Percentiles rank a stretch among this genome's conserved stretches.
Evolutionary conservation across 2,329 filamentous ascomycete species (phyloP).

Genomic region (Fusarium xyrophilum): DNA sequence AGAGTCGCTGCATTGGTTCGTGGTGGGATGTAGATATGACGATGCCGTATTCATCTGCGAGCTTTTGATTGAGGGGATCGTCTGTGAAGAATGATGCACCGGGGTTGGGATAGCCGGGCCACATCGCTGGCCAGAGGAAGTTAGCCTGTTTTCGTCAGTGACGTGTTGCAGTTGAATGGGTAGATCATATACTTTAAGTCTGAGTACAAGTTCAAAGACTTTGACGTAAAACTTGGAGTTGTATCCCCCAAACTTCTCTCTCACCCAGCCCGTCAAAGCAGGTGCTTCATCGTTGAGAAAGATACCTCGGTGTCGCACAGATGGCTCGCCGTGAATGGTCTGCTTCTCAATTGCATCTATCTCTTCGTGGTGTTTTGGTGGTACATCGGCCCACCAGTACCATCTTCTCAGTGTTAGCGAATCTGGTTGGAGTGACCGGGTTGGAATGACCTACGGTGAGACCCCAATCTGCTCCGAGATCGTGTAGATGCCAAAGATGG

Average conservation of each 20-base stretch:
- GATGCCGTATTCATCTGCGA: slow-evolving; percentile 55
- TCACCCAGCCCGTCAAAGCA: slow-evolving; percentile 62
- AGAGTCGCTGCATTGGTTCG: slow-evolving; percentile 27
- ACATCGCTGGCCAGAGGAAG: slow-evolving; percentile 73
- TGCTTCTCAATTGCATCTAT: slow-evolving; percentile 4
- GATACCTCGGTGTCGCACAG: slow-evolving; percentile 66
- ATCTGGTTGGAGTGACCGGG: accelerated
- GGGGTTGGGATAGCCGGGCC: slow-evolving; percentile 58
- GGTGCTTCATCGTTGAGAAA: slow-evolving; percentile 64
- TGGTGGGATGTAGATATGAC: slow-evolving; percentile 28
- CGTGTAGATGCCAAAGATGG: slow-evolving; percentile 21
- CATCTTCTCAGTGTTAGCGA: background rate
- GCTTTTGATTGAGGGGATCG: slow-evolving; percentile 62
- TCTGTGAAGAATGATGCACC: slow-evolving; percentile 68
- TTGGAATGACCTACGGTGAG: slow-evolving; percentile 14
- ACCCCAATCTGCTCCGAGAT: slow-evolving; percentile 28
- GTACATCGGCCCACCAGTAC: slow-evolving; percentile 38
- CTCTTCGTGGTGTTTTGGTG: background rate
- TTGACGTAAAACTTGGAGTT: slow-evolving; percentile 65
- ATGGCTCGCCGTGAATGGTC: slow-evolving; percentile 54
- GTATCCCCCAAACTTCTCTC: slow-evolving; percentile 57
- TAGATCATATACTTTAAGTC: slow-evolving; percentile 7
- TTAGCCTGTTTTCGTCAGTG: slow-evolving; percentile 52
- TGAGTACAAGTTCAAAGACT: slow-evolving; percentile 64
- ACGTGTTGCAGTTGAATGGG: accelerated